Evolutionary conservation across 306 rosid species (phyloP).

Genomic region (Vigna nakashimae): DNA sequence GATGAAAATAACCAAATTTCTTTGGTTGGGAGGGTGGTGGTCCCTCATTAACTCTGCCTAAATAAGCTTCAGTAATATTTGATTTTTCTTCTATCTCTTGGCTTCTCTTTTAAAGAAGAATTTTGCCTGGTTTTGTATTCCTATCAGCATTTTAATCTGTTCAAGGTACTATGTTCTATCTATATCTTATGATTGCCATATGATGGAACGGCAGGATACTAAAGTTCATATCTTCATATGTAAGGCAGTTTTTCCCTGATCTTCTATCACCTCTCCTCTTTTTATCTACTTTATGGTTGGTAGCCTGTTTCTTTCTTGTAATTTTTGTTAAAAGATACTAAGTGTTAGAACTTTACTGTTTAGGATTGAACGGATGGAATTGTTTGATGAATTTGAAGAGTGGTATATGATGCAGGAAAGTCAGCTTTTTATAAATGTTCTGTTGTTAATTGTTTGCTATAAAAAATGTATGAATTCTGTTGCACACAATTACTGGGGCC

Average conservation of each 20-base stretch:
- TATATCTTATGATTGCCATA: slow-evolving; percentile 29
- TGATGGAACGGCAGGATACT: slow-evolving; percentile 47
- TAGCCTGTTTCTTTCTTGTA: slow-evolving; percentile 36
- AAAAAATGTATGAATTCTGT: slow-evolving; percentile 32
- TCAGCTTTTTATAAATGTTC: slow-evolving; percentile 42
- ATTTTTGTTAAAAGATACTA: slow-evolving; percentile 47
- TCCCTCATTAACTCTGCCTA: slow-evolving; percentile 15
- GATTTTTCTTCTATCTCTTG: not conserved
- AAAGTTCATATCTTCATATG: slow-evolving; percentile 39
- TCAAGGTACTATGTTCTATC: slow-evolving; percentile 5
- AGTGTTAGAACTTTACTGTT: slow-evolving; percentile 45
- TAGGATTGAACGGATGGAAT: slow-evolving; percentile 94
- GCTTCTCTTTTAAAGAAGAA: slow-evolving; percentile 11
- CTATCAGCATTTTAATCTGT: slow-evolving; percentile 22
- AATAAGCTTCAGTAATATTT: slow-evolving; percentile 21
- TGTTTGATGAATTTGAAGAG: slow-evolving; percentile 97
- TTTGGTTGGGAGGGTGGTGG: slow-evolving; percentile 28
- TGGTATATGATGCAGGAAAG: slow-evolving; percentile 99
- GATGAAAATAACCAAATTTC: slow-evolving; percentile 17
- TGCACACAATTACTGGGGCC: slow-evolving; percentile 31
- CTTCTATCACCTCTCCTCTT: slow-evolving; percentile 27
- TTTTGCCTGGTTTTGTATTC: slow-evolving; percentile 24
- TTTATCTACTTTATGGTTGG: slow-evolving; percentile 44
- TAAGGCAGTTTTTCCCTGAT: slow-evolving; percentile 20
- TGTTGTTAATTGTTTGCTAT: slow-evolving; percentile 30